These are phyloP conservation scores for Epithemia pelagica DNA, from an alignment of 108 stramenopile species.

Conservation along the genomic window DNA sequence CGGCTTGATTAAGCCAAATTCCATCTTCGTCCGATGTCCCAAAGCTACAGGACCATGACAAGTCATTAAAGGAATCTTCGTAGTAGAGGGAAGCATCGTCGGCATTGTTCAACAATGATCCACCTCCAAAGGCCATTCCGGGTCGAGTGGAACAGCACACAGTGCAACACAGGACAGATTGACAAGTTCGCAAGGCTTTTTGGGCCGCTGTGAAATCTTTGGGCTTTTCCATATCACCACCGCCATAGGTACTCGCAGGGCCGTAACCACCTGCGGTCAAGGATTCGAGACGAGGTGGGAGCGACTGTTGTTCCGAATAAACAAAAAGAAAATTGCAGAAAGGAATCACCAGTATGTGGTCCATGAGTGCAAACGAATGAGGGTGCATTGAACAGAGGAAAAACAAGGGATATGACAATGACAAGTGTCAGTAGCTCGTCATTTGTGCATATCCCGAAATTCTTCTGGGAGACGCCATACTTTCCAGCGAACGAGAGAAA, in stretches of 20 bases:
- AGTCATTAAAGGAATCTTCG: slow-evolving; percentile 57
- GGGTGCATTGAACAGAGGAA: neutral
- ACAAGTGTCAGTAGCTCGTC: no score
- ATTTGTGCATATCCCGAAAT: no score
- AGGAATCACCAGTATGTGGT: neutral
- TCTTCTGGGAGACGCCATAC: no score
- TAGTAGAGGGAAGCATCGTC: slow-evolving; percentile 31
- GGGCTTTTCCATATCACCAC: slow-evolving; percentile 5
- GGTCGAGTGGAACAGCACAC: neutral
- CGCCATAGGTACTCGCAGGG: neutral
- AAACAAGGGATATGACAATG: neutral
- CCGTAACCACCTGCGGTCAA: slow-evolving; percentile 21
- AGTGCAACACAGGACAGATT: slow-evolving; percentile 5
- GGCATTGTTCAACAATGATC: neutral
- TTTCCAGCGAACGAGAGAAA: no score
- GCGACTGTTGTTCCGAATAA: no score
- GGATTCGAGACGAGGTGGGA: slow-evolving; percentile 20
- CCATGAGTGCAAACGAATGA: neutral
- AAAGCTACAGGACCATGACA: slow-evolving; percentile 35
- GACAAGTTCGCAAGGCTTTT: neutral
- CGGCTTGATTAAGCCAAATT: slow-evolving; percentile 85
- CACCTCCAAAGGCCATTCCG: neutral
- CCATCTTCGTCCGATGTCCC: slow-evolving; percentile 62
- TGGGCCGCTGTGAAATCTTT: neutral
- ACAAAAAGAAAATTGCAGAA: no score